Base-by-base conservation (phyloP, 2,329 filamentous ascomycete genomes). In the Trichoderma breve region DNA sequence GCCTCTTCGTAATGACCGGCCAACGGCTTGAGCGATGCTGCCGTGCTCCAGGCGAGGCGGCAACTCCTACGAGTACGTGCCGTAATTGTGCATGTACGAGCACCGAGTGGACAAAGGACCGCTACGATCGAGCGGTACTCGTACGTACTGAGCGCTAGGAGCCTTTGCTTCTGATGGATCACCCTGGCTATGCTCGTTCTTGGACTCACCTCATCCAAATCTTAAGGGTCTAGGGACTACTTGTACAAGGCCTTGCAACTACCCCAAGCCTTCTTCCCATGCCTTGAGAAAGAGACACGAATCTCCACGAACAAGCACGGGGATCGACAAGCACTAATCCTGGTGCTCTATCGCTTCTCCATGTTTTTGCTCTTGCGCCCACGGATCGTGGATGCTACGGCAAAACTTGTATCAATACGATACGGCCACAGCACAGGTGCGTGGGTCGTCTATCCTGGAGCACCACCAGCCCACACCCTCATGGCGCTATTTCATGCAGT, bases 401-500 rank as follows among this genome's bases (percentile, higher is more conserved):
- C 71, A 63, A 58, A 70, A 32, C 34, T 9, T 47, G 53, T 62
- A 43, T 39, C 36, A 39, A 39, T 39, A 39, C 36, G 36, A 39
- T 43, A 47, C 34, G 58, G 57, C 43, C 61, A 68, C 43, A 51
- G 64, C 24, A 57, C 57, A 68, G 28, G 32, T 36, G 55, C 43
- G 64, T 72, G 64, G 64, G 57, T 63, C 71, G 47, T 32, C 57
- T 14, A 68, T 63, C 57, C 64, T 69, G 60, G 51, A 70, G 34
- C 39, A 66, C 53, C 53, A 32, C 21, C 71, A 63, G 55, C 71
- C 55, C 53, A 58, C 71, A 62, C 66, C 66, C 32, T 61, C 57
- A 72, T 72, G 70, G 66, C 73, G 73, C 73, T 68, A 73, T 73
- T 70, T 62, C 66, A 60, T 73, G 72, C 73, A 74, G 72, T 68